phyloP scores from a whole-genome alignment of 495 filamentous ascomycete species.

The Lentithecium fluviatile region DNA sequence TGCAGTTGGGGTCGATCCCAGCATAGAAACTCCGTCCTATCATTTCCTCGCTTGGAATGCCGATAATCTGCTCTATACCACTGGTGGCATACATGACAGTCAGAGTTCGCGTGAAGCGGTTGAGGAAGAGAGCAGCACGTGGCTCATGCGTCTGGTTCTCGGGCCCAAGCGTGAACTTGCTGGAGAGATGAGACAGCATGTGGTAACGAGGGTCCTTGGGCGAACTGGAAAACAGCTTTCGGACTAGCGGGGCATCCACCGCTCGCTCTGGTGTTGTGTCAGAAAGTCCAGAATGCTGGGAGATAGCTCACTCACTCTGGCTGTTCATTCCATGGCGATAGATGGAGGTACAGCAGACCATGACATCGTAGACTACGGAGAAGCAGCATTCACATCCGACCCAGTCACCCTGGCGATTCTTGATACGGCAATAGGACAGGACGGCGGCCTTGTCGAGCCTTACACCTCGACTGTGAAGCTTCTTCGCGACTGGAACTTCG shows the following conservation, averaged over 20 bases:
- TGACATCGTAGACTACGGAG: conserved; percentile 80
- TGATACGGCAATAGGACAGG: conserved; percentile 73
- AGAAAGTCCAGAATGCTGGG: background rate
- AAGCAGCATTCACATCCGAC: conserved; percentile 87
- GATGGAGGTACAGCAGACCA: conserved; percentile 82
- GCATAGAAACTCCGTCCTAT: conserved; percentile 75
- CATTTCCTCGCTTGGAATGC: conserved; percentile 63
- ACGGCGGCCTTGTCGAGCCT: conserved; percentile 82
- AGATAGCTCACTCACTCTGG: conserved; percentile 61
- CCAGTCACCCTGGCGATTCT: conserved; percentile 67
- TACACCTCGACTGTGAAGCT: conserved; percentile 70
- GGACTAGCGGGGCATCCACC: conserved; percentile 74
- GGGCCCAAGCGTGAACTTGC: conserved; percentile 70
- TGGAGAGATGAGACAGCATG: conserved; percentile 82
- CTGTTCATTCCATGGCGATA: conserved; percentile 69
- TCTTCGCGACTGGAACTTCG: conserved; percentile 72
- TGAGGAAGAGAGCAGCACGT: conserved; percentile 80
- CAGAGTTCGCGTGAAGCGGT: conserved; percentile 79
- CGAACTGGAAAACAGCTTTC: conserved; percentile 75
- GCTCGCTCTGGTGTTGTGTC: conserved; percentile 61
- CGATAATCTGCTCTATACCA: conserved; percentile 69
- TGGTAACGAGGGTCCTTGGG: conserved; percentile 84
- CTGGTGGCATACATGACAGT: conserved; percentile 85
- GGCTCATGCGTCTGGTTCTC: conserved; percentile 67
- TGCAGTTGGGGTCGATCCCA: conserved; percentile 73